Base-by-base conservation (phyloP, 1,139 yeast species). In the Geotrichum macrosporum region DNA sequence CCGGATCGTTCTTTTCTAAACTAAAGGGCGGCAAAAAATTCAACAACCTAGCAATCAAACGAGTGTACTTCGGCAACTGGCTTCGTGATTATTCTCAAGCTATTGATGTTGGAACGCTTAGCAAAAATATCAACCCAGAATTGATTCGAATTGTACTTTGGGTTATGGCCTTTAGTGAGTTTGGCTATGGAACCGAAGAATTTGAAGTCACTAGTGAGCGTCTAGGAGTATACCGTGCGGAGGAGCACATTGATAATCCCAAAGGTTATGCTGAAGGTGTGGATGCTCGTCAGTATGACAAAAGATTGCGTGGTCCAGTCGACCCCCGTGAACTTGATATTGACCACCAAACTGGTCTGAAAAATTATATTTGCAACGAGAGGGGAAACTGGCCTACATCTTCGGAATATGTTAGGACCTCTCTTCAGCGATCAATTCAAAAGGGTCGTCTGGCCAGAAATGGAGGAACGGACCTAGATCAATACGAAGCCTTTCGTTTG, bases 31-130 rank as follows among this genome's bases (percentile, higher is more conserved):
- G 58, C 31, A 55, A 57, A 44, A 57, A 57, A 41, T 57, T 58
- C 47, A 53, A 54, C 43, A 50, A 51, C 16, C 45, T 55, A 36
- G 55, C 54, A 8, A 55, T 58, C 44, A 57, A 55, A 41, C 55
- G 57, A 4, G 57, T 57, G 18, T 58, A 58, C 43, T 58, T 57
- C 48, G 61, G 62, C 16, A 58, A 58, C 46, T 58, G 61, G 61
- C 53, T 58, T 9, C 50, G 62, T 15, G 62, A 58, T 41, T 58
- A 58, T 35, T 57, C 61, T 6, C 62, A 58, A 47, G 60, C 60
- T 15, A 51, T 58, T 9, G 62, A 58, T 35, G 57, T 57, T n/a
- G 62, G 58, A 6, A 54, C 60, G 2, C 48, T 58, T 21, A 50
- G 52, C 26, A 51, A 52, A 41, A 57, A 58, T 3, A 46, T 58